These are phyloP conservation scores for Sabuloglossum arenarium DNA, from an alignment of 495 filamentous ascomycete species.

Conservation along the genomic window DNA sequence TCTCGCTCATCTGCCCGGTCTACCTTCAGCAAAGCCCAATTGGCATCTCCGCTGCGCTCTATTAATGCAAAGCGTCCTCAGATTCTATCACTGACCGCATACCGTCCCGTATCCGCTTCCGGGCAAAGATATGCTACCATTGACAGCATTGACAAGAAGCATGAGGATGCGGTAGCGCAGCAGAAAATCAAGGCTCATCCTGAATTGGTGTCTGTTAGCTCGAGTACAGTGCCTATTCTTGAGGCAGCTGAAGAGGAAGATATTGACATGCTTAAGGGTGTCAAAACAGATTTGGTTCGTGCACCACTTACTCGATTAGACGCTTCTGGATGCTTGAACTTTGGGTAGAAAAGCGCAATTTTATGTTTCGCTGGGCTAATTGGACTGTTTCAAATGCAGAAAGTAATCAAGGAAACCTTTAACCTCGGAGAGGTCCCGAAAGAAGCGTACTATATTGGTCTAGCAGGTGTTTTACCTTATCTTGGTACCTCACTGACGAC, in stretches of 20 bases:
- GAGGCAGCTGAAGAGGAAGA: slow-evolving; percentile 23
- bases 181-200: slow-evolving; percentile 33
- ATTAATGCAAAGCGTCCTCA: neutral
- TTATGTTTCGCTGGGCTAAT: neutral
- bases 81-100: neutral
- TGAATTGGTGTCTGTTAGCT: slow-evolving; percentile 33
- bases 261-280: slow-evolving; percentile 41
- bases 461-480: slow-evolving; percentile 83
- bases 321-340: neutral
- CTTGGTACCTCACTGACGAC: slow-evolving; percentile 70
- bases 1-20: slow-evolving; percentile 5
- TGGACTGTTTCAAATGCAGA: slow-evolving; percentile 23
- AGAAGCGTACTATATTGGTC: slow-evolving; percentile 61
- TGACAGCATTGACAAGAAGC: slow-evolving; percentile 27
- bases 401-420: slow-evolving; percentile 77
- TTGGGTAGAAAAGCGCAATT: neutral
- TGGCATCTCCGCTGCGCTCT: neutral
- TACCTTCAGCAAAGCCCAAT: slow-evolving; percentile 9
- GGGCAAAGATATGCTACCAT: neutral
- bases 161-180: slow-evolving; percentile 27
- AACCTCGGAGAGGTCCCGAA: slow-evolving; percentile 52
- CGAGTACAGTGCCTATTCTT: slow-evolving; percentile 32
- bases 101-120: neutral
- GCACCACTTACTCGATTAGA: neutral
- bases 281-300: slow-evolving; percentile 58